phyloP scores from a whole-genome alignment of 257 asterid species.

The Vinca minor region DNA sequence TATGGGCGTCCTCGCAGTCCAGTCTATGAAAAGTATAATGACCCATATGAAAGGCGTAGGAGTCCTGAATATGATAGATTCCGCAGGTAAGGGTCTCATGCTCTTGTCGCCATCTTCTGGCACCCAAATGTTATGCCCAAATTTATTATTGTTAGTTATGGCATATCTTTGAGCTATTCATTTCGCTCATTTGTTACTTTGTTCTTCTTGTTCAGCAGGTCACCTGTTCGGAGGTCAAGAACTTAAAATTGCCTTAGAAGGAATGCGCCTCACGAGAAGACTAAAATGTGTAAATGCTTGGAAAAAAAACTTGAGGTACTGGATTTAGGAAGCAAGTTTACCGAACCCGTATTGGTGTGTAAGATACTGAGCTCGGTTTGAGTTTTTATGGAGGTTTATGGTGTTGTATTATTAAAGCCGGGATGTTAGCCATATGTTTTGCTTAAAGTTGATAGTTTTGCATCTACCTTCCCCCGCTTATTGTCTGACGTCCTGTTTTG shows the following conservation, averaged over 20 bases:
- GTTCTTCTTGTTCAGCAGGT: slow-evolving; percentile 32
- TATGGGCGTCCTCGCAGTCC: slow-evolving; percentile 66
- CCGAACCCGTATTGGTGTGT: not conserved
- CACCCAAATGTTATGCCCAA: not conserved
- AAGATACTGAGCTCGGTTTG: not conserved
- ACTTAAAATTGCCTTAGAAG: slow-evolving; percentile 9
- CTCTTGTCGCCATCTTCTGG: not conserved
- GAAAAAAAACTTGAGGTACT: not conserved
- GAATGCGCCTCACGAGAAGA: not conserved
- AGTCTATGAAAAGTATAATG: slow-evolving; percentile 50
- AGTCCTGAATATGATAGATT: slow-evolving; percentile 68
- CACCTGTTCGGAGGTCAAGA: slow-evolving; percentile 46
- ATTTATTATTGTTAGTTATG: not conserved
- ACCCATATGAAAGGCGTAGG: slow-evolving; percentile 48
- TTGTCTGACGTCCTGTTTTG: not conserved
- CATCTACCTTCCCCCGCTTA: not conserved
- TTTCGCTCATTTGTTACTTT: slow-evolving; percentile 1
- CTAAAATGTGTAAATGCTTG: slow-evolving; percentile 10
- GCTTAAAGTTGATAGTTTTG: not conserved
- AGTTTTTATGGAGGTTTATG: not conserved
- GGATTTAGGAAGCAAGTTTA: not conserved
- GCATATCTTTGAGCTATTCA: not conserved
- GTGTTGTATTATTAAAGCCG: not conserved
- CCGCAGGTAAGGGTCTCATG: slow-evolving; percentile 36
- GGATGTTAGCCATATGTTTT: too few species aligned